Evolutionary conservation across 768 basidiomycete species (phyloP).

Genomic region (Mycena epipterygia): DNA sequence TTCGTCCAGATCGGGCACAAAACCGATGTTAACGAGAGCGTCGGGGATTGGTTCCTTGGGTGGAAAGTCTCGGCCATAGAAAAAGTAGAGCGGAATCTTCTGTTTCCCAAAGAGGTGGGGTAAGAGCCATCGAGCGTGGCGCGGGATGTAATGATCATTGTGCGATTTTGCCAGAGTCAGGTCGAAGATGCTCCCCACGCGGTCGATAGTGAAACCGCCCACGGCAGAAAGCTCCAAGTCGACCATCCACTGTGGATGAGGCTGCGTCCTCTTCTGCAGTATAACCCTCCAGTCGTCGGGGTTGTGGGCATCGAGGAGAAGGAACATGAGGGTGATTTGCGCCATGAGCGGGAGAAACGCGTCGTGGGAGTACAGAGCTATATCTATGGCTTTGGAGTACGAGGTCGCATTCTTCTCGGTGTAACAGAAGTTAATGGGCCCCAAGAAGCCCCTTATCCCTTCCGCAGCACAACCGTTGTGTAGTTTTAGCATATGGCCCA

Average conservation of each 20-base stretch:
- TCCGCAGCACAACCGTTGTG: conserved; percentile 13
- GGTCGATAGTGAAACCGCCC: conserved; percentile 21
- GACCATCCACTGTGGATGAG: conserved; percentile 21
- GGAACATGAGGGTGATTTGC: conserved; percentile 20
- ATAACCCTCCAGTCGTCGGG: conserved; percentile 17
- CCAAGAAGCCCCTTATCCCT: conserved; percentile 8
- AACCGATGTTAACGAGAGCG: not conserved
- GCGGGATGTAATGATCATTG: conserved; percentile 18
- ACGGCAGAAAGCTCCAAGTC: conserved; percentile 30
- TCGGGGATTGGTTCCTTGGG: conserved; percentile 23
- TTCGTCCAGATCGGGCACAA: conserved; percentile 13
- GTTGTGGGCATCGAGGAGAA: conserved; percentile 19
- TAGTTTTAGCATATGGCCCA: conserved; percentile 9
- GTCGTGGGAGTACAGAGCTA: conserved; percentile 28
- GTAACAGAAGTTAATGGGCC: conserved; percentile 21
- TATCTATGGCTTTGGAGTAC: conserved; percentile 2
- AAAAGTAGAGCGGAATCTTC: conserved; percentile 30
- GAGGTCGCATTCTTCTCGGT: conserved; percentile 17
- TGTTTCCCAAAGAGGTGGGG: conserved; percentile 20
- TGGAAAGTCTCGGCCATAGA: conserved; percentile 25
- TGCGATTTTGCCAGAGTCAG: conserved; percentile 19
- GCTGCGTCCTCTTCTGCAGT: not conserved
- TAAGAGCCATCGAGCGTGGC: conserved; percentile 25
- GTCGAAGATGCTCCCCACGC: conserved; percentile 30
- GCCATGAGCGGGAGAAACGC: conserved; percentile 31